phyloP scores from a whole-genome alignment of 2,329 filamentous ascomycete species.

The Beauveria bassiana region DNA sequence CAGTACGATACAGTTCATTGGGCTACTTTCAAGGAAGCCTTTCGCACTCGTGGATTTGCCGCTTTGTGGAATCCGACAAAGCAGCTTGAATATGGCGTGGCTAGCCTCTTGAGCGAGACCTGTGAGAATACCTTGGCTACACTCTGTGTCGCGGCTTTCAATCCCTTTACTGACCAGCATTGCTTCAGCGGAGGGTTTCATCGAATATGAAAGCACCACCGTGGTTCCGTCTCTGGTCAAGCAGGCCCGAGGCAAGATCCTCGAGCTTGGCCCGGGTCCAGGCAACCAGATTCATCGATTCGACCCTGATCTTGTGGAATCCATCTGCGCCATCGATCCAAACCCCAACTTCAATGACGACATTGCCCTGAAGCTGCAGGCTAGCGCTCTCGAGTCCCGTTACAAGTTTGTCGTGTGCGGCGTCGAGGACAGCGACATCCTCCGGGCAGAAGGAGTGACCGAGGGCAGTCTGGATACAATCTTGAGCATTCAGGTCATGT shows the following conservation, averaged over 20 bases:
- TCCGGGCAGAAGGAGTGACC: constrained; percentile 27
- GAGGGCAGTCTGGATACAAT: constrained; percentile 31
- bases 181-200: not conserved
- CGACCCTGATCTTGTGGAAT: constrained; percentile 22
- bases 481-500: constrained; percentile 34
- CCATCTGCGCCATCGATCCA: constrained; percentile 34
- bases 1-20: not conserved
- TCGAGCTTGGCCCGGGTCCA: constrained; percentile 36
- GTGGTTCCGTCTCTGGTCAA: constrained; percentile 4
- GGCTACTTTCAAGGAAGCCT: not conserved
- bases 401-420: constrained; percentile 30
- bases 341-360: constrained; percentile 25
- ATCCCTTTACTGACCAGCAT: not conserved
- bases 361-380: constrained; percentile 25
- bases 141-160: too few species aligned
- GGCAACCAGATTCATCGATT: constrained; percentile 36
- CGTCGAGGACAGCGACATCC: constrained; percentile 29
- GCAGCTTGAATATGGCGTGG: not conserved
- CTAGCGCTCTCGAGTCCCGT: constrained; percentile 22
- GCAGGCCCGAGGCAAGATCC: constrained; percentile 18
- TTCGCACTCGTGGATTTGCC: not conserved
- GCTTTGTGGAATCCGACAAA: constrained; percentile 1
- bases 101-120: constrained; percentile 3
- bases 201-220: constrained; percentile 8
- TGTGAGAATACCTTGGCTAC: not conserved